Conservation (phyloP, 1,139 yeast genomes). For the Oligophagozyma castellii region DNA sequence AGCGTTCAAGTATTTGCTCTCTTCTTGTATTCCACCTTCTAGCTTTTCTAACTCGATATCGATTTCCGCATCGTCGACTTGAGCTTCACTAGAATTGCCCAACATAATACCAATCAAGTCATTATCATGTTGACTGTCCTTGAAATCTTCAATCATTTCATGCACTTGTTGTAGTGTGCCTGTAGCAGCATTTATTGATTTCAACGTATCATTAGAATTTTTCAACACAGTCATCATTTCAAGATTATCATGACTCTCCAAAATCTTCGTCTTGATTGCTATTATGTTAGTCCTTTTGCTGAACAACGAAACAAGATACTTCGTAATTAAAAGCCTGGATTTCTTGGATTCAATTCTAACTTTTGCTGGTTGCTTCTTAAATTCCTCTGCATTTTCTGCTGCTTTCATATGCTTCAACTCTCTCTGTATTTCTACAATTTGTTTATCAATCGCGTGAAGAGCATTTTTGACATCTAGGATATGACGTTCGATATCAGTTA, state of each 20-base stretch:
- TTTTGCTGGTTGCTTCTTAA: constrained; percentile 6
- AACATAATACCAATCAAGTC: constrained; percentile 26
- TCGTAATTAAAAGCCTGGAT: constrained; percentile 23
- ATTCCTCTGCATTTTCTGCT: constrained; percentile 3
- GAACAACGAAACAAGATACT: constrained; percentile 26
- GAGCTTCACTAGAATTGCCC: no score
- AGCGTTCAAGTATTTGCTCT: no score
- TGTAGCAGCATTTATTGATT: constrained; percentile 20
- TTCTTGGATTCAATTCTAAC: constrained; percentile 14
- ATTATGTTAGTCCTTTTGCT: constrained; percentile 28
- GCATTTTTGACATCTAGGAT: constrained; percentile 23
- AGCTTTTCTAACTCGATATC: constrained; percentile 1
- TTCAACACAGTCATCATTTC: constrained; percentile 28
- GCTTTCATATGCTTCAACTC: constrained; percentile 1
- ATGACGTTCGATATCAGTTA: constrained; percentile 24
- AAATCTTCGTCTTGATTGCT: constrained; percentile 31
- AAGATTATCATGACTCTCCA: constrained; percentile 35
- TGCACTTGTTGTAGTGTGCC: constrained; percentile 29
- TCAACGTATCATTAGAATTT: constrained; percentile 25
- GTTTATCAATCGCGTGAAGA: constrained; percentile 6
- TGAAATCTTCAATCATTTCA: constrained; percentile 30
- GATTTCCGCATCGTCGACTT: constrained; percentile 2
- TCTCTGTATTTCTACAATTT: constrained; percentile 8
- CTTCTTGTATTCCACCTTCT: constrained; percentile 1
- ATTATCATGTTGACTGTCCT: constrained; percentile 28